Base-by-base conservation (phyloP, 2,329 filamentous ascomycete genomes). In the Peltaster fructicola region DNA sequence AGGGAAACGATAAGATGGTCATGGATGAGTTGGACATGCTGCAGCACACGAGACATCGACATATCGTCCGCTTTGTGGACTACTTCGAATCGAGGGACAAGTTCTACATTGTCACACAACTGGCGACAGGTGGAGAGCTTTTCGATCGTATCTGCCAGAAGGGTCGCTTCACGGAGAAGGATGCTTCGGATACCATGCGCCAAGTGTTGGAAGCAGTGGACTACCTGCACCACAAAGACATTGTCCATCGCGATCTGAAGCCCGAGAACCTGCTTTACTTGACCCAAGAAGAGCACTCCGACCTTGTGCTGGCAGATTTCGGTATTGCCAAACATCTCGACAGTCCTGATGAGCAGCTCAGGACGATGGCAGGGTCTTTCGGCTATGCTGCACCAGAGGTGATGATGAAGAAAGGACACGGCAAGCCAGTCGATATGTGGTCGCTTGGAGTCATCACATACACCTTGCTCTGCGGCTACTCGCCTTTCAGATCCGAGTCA, bases 21-120 rank as follows among this genome's bases (percentile, higher is more conserved):
- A 88, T 91, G 51, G 88, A 98, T 52, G 88, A 98, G 59, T 65
- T 98, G 43, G 68, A 82, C 39, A 82, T 98, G 71, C 66, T 98
- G 36, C 82, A 93, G 56, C 69, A 70, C 30, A 69, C 98, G 47
- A 68, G 82, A 47, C 88, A 98, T 51, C 78, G 81, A 26, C 81
- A 95, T 54, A 98, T 98, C 50, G 88, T 98, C 56, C 74, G 75
- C 40, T 98, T 98, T 48, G 77, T 88, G 40, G 88, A 98, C 53
- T 98, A 88, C 85, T 98, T 98, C 49, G 88, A 98, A 58, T 95
- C 85, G 29, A 79, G 82, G 57, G 88, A 98, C 62, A 98, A 98
- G 61, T 98, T 92, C 60, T 98, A 98, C 53, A 95, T 98, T 40
- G 84, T 98, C 41, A 98, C 88, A 15, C 77, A 98, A 54, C 65